phyloP scores from a whole-genome alignment of 1,139 yeast species.

The Magnusiomyces sp. region DNA sequence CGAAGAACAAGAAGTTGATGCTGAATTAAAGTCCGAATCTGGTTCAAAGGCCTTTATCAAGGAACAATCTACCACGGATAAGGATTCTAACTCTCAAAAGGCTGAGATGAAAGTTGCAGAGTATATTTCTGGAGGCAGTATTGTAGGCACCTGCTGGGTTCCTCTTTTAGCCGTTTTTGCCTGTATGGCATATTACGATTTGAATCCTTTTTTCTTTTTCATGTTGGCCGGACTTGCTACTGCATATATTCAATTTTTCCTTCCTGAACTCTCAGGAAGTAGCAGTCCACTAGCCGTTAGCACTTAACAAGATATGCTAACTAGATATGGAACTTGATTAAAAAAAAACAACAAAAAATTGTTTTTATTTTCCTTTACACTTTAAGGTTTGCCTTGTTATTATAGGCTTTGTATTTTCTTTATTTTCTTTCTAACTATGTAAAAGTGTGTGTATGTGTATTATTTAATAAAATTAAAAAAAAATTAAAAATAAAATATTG shows the following conservation, averaged over 20 bases:
- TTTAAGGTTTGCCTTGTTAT: background rate
- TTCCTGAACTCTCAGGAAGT: constrained; percentile 14
- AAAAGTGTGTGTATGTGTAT: too few relatives aligned
- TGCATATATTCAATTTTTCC: constrained; percentile 12
- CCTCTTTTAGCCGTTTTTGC: constrained; percentile 12
- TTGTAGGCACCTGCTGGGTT: constrained; percentile 13
- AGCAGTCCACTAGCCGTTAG: too few relatives aligned
- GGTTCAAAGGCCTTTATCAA: background rate
- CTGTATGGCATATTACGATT: constrained; percentile 12
- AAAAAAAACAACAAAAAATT: background rate
- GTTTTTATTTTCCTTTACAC: background rate
- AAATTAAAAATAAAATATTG: background rate
- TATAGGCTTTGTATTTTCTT: too few relatives aligned
- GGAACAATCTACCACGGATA: too few relatives aligned
- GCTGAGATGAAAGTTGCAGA: too few relatives aligned
- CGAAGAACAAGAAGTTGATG: background rate
- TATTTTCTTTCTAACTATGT: too few relatives aligned
- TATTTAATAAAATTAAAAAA: too few relatives aligned
- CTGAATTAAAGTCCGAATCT: background rate
- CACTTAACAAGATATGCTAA: too few relatives aligned
- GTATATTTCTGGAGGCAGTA: constrained; percentile 10
- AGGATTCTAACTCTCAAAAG: too few relatives aligned
- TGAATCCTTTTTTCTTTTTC: constrained; percentile 13
- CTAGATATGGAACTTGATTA: background rate
- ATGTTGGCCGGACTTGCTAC: constrained; percentile 13